phyloP scores from a whole-genome alignment of 2,329 filamentous ascomycete genomes.

The Periconia sp. region DNA sequence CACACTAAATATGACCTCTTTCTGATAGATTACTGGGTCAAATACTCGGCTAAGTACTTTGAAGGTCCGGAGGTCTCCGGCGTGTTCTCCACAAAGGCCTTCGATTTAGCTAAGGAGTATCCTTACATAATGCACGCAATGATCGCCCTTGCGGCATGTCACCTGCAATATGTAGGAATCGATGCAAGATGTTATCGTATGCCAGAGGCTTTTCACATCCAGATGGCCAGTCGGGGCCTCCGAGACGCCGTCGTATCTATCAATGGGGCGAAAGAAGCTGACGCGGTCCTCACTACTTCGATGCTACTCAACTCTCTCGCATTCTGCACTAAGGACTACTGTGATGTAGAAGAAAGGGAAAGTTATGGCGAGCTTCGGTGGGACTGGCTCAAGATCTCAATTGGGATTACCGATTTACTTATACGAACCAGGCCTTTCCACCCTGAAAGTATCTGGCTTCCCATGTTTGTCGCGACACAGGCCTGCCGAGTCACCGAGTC shows the following conservation, averaged over 20 bases:
- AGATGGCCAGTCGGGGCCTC: constrained; percentile 13
- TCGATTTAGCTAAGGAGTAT: constrained; percentile 13
- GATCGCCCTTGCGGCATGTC: constrained; percentile 17
- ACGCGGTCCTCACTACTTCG: constrained; percentile 15
- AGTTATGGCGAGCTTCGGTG: background rate
- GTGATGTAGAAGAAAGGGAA: background rate
- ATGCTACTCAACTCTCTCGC: constrained; percentile 18
- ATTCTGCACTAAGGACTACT: constrained; percentile 10
- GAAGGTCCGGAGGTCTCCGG: background rate
- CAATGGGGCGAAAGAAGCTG: constrained; percentile 9
- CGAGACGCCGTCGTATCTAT: constrained; percentile 9
- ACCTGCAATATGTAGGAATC: constrained; percentile 12
- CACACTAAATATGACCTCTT: constrained; percentile 14
- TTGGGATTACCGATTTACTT: constrained; percentile 13
- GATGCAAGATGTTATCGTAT: constrained; percentile 7
- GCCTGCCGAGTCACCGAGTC: constrained; percentile 1
- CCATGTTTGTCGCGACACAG: constrained; percentile 7
- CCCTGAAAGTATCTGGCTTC: constrained; percentile 12
- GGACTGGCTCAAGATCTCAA: constrained; percentile 14
- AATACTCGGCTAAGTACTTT: background rate
- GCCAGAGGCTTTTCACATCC: constrained; percentile 13
- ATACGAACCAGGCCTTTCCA: constrained; percentile 11
- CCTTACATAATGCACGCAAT: constrained; percentile 20
- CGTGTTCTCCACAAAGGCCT: constrained; percentile 6
- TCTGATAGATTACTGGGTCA: constrained; percentile 13